Conservation (phyloP, 257 asterid species). For the Fraxinus americana region DNA sequence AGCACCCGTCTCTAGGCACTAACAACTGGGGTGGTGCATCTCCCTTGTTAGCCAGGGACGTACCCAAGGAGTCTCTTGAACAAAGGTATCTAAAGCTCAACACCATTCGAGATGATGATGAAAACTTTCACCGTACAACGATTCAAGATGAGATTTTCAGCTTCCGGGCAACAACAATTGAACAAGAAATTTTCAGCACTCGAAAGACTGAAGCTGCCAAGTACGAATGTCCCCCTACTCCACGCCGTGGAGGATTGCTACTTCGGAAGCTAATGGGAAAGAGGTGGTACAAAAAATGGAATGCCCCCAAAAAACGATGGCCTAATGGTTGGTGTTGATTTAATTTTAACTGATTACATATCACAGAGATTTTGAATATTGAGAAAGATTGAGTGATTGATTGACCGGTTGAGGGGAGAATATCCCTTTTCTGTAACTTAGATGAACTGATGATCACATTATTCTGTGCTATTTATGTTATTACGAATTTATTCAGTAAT, state of each 20-base stretch:
- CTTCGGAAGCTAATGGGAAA: slow-evolving; percentile 46
- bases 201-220: slow-evolving; percentile 29
- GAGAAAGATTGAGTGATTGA: neutral
- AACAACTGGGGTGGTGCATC: slow-evolving; percentile 88
- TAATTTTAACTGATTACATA: neutral
- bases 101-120: slow-evolving; percentile 39
- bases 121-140: slow-evolving; percentile 37
- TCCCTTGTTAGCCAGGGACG: slow-evolving; percentile 63
- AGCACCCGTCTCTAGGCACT: slow-evolving; percentile 59
- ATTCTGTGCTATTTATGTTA: neutral
- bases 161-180: slow-evolving; percentile 29
- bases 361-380: neutral
- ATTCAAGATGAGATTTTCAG: slow-evolving; percentile 30
- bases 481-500: neutral
- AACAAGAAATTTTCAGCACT: slow-evolving; percentile 36
- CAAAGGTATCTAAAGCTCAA: slow-evolving; percentile 55
- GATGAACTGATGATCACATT: neutral
- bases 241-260: slow-evolving; percentile 28
- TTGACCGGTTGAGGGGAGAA: neutral
- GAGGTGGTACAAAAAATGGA: slow-evolving; percentile 42
- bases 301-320: slow-evolving; percentile 56
- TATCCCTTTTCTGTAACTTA: neutral
- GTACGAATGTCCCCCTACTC: slow-evolving; percentile 16
- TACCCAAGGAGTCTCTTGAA: slow-evolving; percentile 64
- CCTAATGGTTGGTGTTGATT: slow-evolving; percentile 79